Conservation (phyloP, 495 filamentous ascomycete species). For the Aspergillus conjunctus region DNA sequence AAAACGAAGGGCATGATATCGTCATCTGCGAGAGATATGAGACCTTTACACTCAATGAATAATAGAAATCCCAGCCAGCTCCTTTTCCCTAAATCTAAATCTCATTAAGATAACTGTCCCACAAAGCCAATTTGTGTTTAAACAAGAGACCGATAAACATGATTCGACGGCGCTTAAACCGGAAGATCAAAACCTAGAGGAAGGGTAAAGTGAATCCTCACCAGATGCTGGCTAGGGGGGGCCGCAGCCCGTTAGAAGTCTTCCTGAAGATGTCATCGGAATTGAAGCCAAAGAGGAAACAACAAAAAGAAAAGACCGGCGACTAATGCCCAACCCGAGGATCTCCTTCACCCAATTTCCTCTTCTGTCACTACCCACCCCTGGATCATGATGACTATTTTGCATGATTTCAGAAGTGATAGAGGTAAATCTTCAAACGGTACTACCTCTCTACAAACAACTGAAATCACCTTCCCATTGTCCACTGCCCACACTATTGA, state of each 20-base stretch:
- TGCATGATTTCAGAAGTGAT: not conserved
- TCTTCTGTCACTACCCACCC: not conserved
- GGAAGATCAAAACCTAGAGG: constrained; percentile 16
- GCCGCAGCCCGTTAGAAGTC: constrained; percentile 15
- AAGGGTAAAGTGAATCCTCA: constrained; percentile 9
- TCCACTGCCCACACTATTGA: not conserved
- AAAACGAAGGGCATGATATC: not conserved
- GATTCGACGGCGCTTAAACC: constrained; percentile 21
- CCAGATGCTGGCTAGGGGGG: constrained; percentile 3
- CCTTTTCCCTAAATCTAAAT: not conserved
- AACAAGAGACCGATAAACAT: not conserved
- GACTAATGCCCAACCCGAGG: not conserved
- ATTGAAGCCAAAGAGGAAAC: not conserved
- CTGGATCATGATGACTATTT: not conserved
- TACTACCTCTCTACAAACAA: not conserved
- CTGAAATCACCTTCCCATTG: not conserved
- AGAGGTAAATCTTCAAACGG: not conserved
- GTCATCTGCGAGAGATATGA: not conserved
- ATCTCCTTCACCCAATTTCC: not conserved
- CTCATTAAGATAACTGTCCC: not conserved
- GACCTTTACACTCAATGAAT: not conserved
- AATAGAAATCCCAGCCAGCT: not conserved
- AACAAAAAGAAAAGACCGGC: not conserved
- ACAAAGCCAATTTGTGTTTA: not conserved
- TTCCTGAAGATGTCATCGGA: constrained; percentile 8